A percentile compares a stretch with the other conserved stretches of the same genome.
Evolutionary conservation across 208 protist species (phyloP).

Genomic region (Acanthamoeba castellanii): DNA sequence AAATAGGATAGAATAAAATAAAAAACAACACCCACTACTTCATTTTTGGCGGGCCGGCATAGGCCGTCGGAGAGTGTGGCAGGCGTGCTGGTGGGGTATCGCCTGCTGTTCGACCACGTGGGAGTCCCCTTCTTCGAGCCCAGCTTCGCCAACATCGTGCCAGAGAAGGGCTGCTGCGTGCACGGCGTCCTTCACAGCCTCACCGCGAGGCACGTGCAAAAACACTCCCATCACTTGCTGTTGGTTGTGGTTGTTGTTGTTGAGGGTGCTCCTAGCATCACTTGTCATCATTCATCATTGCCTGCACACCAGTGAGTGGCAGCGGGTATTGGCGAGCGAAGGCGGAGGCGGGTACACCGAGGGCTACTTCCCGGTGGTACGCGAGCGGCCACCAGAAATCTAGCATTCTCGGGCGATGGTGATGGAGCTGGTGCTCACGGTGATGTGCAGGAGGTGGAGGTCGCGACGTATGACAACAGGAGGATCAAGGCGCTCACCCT

Average conservation of each 20-base stretch:
- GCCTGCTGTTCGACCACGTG: not conserved
- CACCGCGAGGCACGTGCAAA: not conserved
- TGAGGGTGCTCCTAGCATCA: not conserved
- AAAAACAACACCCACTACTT: not conserved
- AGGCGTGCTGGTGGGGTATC: not conserved
- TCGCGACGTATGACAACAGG: conserved; percentile 22
- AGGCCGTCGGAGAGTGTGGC: not conserved
- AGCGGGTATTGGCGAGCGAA: not conserved
- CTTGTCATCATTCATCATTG: not conserved
- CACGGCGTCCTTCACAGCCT: not conserved
- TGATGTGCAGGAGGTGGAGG: conserved; percentile 13
- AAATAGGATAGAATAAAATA: not conserved
- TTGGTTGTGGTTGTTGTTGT: not conserved
- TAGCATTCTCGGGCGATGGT: no score
- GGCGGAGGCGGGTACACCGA: not conserved
- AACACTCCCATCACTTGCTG: not conserved
- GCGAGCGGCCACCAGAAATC: not conserved
- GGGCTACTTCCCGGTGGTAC: conserved; percentile 17
- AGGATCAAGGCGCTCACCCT: conserved; percentile 4
- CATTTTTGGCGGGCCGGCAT: not conserved
- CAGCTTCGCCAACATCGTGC: not conserved
- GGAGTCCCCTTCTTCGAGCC: conserved; percentile 17
- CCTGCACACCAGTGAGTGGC: not conserved
- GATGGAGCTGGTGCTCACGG: not conserved
- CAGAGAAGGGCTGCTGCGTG: conserved; percentile 1